phyloP scores from a whole-genome alignment of 2,329 filamentous ascomycete species.

The Diplodia scrobiculata region DNA sequence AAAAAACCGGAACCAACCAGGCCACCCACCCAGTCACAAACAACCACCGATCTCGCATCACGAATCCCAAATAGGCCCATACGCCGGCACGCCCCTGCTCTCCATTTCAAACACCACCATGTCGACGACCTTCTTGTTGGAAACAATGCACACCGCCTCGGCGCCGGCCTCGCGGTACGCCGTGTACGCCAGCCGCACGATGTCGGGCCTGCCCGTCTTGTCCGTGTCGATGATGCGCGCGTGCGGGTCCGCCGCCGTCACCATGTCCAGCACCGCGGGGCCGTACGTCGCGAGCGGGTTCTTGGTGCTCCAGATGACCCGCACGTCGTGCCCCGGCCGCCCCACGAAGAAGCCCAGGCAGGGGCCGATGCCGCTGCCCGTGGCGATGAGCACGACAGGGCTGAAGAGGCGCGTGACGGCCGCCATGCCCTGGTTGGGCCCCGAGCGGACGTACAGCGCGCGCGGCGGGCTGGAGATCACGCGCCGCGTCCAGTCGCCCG shows the following conservation, averaged over 20 bases:
- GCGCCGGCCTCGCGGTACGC: slow-evolving; percentile 52
- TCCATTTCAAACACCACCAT: slow-evolving; percentile 71
- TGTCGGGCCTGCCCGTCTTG: slow-evolving; percentile 58
- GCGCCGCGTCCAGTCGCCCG: slow-evolving; percentile 42
- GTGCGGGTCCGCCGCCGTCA: slow-evolving; percentile 60
- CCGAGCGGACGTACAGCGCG: slow-evolving; percentile 38
- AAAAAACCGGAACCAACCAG: no score
- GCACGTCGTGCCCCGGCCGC: slow-evolving; percentile 44
- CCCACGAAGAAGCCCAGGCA: slow-evolving; percentile 57
- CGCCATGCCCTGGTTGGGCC: slow-evolving; percentile 40
- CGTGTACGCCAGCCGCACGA: slow-evolving; percentile 59
- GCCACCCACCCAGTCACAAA: neutral
- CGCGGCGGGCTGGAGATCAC: slow-evolving; percentile 36
- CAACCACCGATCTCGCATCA: slow-evolving; percentile 38
- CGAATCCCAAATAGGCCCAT: slow-evolving; percentile 74
- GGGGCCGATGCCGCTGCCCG: slow-evolving; percentile 43
- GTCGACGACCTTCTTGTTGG: slow-evolving; percentile 67
- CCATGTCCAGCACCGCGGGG: slow-evolving; percentile 56
- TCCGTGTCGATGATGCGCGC: slow-evolving; percentile 70
- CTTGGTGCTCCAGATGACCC: slow-evolving; percentile 70
- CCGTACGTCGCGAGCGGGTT: slow-evolving; percentile 66
- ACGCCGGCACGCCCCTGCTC: slow-evolving; percentile 65
- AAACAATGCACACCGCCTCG: slow-evolving; percentile 73
- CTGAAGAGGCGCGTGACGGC: slow-evolving; percentile 40
- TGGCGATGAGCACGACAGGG: slow-evolving; percentile 41